phyloP scores from a whole-genome alignment of 2,329 filamentous ascomycete species.

The Davidsoniella australis region DNA sequence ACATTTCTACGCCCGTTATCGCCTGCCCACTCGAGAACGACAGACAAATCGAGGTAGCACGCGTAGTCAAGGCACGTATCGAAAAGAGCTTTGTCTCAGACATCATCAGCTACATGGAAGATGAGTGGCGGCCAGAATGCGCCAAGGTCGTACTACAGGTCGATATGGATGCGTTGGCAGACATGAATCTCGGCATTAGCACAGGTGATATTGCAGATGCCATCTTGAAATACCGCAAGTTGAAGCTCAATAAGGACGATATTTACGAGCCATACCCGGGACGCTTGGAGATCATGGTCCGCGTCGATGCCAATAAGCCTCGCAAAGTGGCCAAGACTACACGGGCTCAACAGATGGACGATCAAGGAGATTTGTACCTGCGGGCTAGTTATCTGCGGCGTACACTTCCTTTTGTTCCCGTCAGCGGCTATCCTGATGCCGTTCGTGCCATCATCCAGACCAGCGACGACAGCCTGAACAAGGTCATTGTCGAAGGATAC shows the following conservation, averaged over 20 bases:
- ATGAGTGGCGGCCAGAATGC: conserved; percentile 65
- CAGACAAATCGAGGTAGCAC: conserved; percentile 59
- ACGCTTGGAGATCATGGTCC: conserved; percentile 57
- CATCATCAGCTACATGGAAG: conserved; percentile 63
- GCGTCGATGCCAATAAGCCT: conserved; percentile 33
- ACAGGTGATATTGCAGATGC: conserved; percentile 56
- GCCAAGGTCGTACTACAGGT: conserved; percentile 68
- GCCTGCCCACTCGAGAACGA: conserved; percentile 68
- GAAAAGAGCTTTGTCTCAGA: conserved; percentile 89
- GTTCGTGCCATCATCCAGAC: conserved; percentile 79
- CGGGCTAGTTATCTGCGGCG: conserved; percentile 76
- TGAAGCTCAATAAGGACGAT: conserved; percentile 55
- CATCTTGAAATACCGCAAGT: conserved; percentile 65
- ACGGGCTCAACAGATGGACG: conserved; percentile 21
- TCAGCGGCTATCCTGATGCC: conserved; percentile 78
- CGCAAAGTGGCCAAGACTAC: conserved; percentile 32
- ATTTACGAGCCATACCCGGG: conserved; percentile 39
- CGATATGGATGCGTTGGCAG: conserved; percentile 60
- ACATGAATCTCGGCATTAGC: conserved; percentile 65
- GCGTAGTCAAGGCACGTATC: conserved; percentile 79
- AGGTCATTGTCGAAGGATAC: conserved; percentile 85
- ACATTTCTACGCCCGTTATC: conserved; percentile 88
- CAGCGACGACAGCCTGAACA: conserved; percentile 48
- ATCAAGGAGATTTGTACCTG: conserved; percentile 40
- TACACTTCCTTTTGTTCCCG: conserved; percentile 62